Conservation (phyloP, 192 early-diverging fungal genomes). For the Geosiphon pyriformis region DNA sequence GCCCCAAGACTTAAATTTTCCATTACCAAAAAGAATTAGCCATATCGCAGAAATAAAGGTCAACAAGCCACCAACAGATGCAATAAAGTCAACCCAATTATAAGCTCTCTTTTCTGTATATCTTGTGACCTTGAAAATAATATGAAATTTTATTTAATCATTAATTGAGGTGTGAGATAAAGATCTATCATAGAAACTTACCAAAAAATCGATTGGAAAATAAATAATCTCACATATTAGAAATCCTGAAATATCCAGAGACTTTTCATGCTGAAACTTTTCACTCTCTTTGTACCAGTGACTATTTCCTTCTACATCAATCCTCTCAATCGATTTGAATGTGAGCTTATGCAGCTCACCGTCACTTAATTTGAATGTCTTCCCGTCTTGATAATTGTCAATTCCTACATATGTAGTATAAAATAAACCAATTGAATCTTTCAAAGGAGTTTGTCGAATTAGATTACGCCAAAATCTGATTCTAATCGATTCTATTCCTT, state of each 20-base stretch:
- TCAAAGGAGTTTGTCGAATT: no score
- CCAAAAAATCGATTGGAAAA: background rate
- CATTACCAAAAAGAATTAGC: conserved; percentile 35
- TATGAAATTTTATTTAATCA: background rate
- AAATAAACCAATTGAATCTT: no score
- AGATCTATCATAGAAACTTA: background rate
- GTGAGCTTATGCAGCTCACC: no score
- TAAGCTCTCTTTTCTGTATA: background rate
- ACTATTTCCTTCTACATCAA: no score
- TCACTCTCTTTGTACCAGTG: no score
- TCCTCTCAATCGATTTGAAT: no score
- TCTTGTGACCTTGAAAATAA: background rate
- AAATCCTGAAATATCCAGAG: background rate
- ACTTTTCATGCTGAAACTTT: background rate
- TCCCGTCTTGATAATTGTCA: no score
- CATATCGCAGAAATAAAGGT: conserved; percentile 24
- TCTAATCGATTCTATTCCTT: background rate
- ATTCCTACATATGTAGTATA: no score
- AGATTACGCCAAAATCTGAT: no score
- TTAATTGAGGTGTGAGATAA: background rate
- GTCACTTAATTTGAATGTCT: no score
- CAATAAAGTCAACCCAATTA: background rate
- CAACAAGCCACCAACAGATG: background rate
- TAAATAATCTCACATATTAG: background rate
- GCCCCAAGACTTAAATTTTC: conserved; percentile 38